Base-by-base conservation (phyloP, 2,329 filamentous ascomycete genomes). In the Penicillium sp. region DNA sequence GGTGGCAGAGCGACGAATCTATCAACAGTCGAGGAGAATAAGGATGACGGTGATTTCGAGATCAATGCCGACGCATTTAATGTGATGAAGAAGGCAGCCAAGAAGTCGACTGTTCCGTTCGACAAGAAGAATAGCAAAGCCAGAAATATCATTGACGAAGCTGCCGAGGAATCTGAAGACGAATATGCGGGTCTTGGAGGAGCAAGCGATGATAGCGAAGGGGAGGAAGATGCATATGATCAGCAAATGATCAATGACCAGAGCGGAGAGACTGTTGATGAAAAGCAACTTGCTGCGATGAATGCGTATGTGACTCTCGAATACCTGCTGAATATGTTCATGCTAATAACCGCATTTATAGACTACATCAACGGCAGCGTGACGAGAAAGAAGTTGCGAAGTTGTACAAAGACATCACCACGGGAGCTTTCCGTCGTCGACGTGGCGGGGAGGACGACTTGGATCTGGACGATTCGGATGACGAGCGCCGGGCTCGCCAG, bases 131-230 rank as follows among this genome's bases (percentile, higher is more conserved):
- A 86, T 66, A 94, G 88, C 71, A 84, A 87, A 64, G 91, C 90
- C 0, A 90, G 84, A 61, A 84, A 85, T 25, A 87, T 95, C 79
- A 78, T 98, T 34, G 82, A 97, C 56, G 93, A 96, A 57, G 90
- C 95, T 65, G 91, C 93, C 51, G 88, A 95, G 60, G 93, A 98
- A 70, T 98, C 93, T 0, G 94, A 98, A 65, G 93, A 98, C 65
- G 93, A 98, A 68, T 98, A 97, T 66, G 91, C 90, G 35, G 93
- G 93, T 4, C 76, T 98, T 8, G 93, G 93, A 57, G 93, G 93
- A 53, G 85, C 76, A 9, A 91, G 90, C 67, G 90, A 91, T 51
- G 91, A 97, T 57, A 88, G 91, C 55, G 84, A 83, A 39, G 85
- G 80, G 38, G 85, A 84, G 47, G 86, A 90, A 49, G 81, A 88